phyloP scores from a whole-genome alignment of 257 asterid genomes.

The Galeopsis tetrahit region DNA sequence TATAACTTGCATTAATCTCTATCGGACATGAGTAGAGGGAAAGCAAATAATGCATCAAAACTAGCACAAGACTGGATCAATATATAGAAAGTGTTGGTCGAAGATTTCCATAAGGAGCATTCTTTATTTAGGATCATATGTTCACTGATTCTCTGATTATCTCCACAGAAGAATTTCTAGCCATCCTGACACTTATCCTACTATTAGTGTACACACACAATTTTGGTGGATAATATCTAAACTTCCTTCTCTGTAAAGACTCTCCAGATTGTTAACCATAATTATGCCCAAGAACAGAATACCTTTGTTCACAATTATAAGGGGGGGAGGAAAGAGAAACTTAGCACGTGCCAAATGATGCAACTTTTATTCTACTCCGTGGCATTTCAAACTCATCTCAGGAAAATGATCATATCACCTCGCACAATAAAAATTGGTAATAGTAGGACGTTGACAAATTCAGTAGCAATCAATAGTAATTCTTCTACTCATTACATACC shows the following conservation, averaged over 20 bases:
- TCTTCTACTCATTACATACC: slow-evolving; percentile 50
- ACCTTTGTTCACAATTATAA: not conserved
- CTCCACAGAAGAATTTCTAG: not conserved
- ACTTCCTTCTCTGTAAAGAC: not conserved
- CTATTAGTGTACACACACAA: not conserved
- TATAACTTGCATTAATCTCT: slow-evolving; percentile 21
- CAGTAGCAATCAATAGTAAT: slow-evolving; percentile 16
- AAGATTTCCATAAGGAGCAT: not conserved
- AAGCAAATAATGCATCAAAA: slow-evolving; percentile 12
- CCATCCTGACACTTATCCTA: not conserved
- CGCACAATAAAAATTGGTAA: not conserved
- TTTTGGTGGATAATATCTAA: not conserved
- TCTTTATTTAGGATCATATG: slow-evolving; percentile 14
- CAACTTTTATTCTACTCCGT: slow-evolving; percentile 1
- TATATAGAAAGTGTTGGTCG: not conserved
- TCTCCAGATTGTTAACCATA: not conserved
- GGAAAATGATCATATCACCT: slow-evolving; percentile 12
- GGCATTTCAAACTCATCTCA: slow-evolving; percentile 8
- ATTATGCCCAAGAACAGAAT: slow-evolving; percentile 10
- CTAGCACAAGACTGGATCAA: not conserved
- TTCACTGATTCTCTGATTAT: not conserved
- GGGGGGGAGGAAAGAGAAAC: not conserved
- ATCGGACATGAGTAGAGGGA: slow-evolving; percentile 14
- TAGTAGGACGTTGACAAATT: slow-evolving; percentile 8
- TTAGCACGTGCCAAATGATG: not conserved